Base-by-base conservation (phyloP, 164 flowering plant species). In the Vitis rupestris region DNA sequence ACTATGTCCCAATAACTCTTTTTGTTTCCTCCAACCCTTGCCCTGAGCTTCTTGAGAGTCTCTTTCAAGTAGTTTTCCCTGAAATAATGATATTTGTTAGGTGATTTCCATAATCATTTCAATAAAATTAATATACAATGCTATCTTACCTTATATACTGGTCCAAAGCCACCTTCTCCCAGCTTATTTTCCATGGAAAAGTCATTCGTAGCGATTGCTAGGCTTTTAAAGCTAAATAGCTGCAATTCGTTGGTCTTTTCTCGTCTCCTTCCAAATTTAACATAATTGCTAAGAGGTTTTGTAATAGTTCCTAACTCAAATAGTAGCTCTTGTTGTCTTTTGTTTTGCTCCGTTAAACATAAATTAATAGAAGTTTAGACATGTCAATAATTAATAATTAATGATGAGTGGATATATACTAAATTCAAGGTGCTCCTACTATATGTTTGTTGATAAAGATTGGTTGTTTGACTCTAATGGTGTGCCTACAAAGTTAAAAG, bases 91-190 rank as follows among this genome's bases (percentile, higher is more conserved):
- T 23, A 23, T 23, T 14, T 57, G 8, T 7, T 60, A n/a, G 31
- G 49, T 60, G 27, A 61, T 47, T 62, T 44, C 13, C 9, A 2
- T 4, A 23, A 17, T 17, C 7, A 27, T 8, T 13, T 50, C 16
- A 17, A 49, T 10, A 23, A 23, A 23, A 23, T 51, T n/a, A 13
- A 65, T 14, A 65, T 44, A 47, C 23, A 29, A 12, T 2, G 9
- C 19, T 7, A 59, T 0, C 51, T 11, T 71, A 74, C 84, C 80
- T 77, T 77, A 50, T 77, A 79, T 59, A 77, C 81, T 8, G 85
- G 70, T 37, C 85, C 85, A 59, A 75, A 75, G 2, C 85, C 85
- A 3, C 85, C 64, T 61, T 75, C 30, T 55, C 85, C 85, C 13
- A 79, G 80, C 76, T 79, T 75, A 61, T 75, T 75, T 63, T 55